Base-by-base conservation (phyloP, 2,329 filamentous ascomycete genomes). In the Cordyceps sp. region DNA sequence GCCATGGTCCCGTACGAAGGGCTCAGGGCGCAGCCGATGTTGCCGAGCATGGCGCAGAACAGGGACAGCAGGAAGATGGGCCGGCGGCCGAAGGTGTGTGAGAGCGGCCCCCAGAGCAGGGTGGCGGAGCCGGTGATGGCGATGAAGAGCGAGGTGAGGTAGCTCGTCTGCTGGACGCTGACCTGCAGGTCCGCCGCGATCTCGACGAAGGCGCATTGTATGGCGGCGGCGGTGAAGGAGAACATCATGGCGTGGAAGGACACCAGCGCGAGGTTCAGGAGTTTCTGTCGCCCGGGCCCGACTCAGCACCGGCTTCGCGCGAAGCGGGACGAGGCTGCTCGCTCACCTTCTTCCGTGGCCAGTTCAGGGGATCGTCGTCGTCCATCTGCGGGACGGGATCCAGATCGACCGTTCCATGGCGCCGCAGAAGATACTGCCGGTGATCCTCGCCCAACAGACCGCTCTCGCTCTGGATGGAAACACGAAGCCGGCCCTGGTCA, bases 181-280 rank as follows among this genome's bases (percentile, higher is more conserved):
- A 63, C 55, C 14, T 49, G 49, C 2, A 73, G 47, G 29, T 72
- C 66, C 20, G 53, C 47, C 2, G 65, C 56, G 20, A 74, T 71
- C 16, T 57, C 52, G 29, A 60, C 56, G 41, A 64, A 73, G 4
- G 65, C 67, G 3, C 63, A 61, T 36, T 68, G 64, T 38, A 73
- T 69, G 5, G 58, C 49, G 0, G 66, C 57, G 1, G 68, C 64
- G 2, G 57, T 65, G 39, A 73, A 71, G 1, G 64, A 66, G 28
- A 59, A 57, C 62, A 72, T 72, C 47, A 62, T 62, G 19, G 66
- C 63, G 34, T 73, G 65, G 42, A 69, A 67, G 0, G 66, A 62
- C 13, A 74, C 65, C 9, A 72, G 56, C 10, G 59, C 34, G 1
- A 74, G 49, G 36, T 72, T 69, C 33, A 52, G 35, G 1, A 54